Conservation (phyloP, 139 green algal genomes). For the Tetraselmis chui region DNA sequence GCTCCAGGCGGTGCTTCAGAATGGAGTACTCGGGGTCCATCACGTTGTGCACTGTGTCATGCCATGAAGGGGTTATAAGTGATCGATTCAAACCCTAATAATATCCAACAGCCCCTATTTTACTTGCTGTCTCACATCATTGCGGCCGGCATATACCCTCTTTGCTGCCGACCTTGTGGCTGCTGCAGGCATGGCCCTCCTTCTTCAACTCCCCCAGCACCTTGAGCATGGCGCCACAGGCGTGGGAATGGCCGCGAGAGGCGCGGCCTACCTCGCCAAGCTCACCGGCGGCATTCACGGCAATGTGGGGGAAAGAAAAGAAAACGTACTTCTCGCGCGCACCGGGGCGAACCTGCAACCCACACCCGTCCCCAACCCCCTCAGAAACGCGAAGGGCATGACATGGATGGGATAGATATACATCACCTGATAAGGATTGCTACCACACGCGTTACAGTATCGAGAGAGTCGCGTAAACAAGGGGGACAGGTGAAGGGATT, state of each 20-base stretch:
- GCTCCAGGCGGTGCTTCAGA: slow-evolving; percentile 21
- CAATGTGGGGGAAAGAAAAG: slow-evolving; percentile 39
- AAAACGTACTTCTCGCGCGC: slow-evolving; percentile 25
- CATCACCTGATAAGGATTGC: too few relatives aligned
- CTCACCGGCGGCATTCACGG: slow-evolving; percentile 18
- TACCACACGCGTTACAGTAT: too few relatives aligned
- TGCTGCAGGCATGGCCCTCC: not conserved
- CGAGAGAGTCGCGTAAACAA: too few relatives aligned
- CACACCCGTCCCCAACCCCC: too few relatives aligned
- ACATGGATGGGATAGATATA: too few relatives aligned
- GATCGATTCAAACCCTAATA: too few relatives aligned
- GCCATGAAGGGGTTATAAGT: not conserved
- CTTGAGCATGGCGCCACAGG: slow-evolving; percentile 32
- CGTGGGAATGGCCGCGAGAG: slow-evolving; percentile 15
- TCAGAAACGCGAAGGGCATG: too few relatives aligned
- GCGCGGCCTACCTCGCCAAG: slow-evolving; percentile 19
- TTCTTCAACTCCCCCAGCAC: slow-evolving; percentile 7
- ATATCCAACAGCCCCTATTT: too few relatives aligned
- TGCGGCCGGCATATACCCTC: not conserved
- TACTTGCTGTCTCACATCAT: too few relatives aligned
- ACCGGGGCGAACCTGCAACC: not conserved
- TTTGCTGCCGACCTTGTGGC: not conserved
- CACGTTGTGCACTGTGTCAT: slow-evolving; percentile 8
- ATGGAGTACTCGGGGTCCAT: slow-evolving; percentile 31
- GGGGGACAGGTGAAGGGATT: too few relatives aligned